Evolutionary conservation across 352 stramenopile species (phyloP), one percentile per base, ranked within the genome.

Genomic region (Phytophthora syringae): DNA sequence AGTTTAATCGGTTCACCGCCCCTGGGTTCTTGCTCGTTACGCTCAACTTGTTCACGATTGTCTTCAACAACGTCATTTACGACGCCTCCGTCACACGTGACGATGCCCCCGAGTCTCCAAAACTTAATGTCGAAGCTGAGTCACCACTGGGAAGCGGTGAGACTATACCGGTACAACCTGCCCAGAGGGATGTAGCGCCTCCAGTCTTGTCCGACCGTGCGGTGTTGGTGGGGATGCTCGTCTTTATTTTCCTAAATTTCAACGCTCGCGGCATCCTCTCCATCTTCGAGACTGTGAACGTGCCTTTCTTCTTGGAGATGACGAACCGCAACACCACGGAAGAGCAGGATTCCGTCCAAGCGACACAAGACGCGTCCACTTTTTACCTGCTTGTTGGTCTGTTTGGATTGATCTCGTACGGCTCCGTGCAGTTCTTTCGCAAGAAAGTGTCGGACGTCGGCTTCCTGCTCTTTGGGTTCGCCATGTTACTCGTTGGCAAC

Each of bases 181-280:
- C 22, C 28, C 42, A 56, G 5, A 62, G 13, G 22, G 25, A 56
- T 9, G 10, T 39, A 24, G 9, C 37, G 13, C 22, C 43, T 10
- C 51, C 55, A 3, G 44, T 57, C 22, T 43, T 89, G 7, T 72
- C 80, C 0, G 67, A 86, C 25, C 67, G 57, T 5, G 64, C 68
- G 39, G 67, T 84, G 18, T 61, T 45, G 7, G 54, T 81, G 30
- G 81, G 77, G 12, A 76, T 82, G n/a, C 16, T 80, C 18, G 70
- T 87, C 1, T 89, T 88, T 44, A 82, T 88, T n/a, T 87, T 87
- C 34, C 65, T 87, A 24, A 91, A 91, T 67, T 82, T 88, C 42
- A 86, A 72, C 25, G 70, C 72, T 16, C 72, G 80, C 20, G 80
- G 82, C 4, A 88, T 91, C 45, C 66, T 91, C 13, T 88, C 80